Conservation (phyloP, 2,329 filamentous ascomycete genomes). For the Cladosporium velox region DNA sequence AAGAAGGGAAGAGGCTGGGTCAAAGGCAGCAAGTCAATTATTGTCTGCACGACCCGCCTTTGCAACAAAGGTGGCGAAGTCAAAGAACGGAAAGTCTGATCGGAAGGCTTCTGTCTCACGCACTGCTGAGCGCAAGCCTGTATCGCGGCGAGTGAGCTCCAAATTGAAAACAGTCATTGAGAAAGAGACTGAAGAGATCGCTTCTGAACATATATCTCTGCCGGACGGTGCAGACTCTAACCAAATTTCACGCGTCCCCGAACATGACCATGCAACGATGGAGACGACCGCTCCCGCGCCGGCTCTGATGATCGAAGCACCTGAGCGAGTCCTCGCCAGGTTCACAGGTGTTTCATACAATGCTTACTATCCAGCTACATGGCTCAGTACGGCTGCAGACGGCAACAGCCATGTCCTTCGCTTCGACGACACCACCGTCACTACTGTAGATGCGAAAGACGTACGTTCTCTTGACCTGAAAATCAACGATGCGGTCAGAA, state of each 20-base stretch:
- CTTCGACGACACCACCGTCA: constrained; percentile 51
- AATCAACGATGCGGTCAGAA: constrained; percentile 49
- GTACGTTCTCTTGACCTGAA: constrained; percentile 47
- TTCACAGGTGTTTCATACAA: constrained; percentile 54
- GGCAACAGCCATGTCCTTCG: constrained; percentile 46
- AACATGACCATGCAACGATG: not conserved
- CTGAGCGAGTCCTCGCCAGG: constrained; percentile 58
- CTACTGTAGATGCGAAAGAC: constrained; percentile 43
- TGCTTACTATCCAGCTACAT: constrained; percentile 63
- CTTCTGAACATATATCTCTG: not conserved
- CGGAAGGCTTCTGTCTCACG: not conserved
- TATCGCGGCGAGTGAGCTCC: constrained; percentile 2
- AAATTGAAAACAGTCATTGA: constrained; percentile 8
- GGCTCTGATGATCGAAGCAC: constrained; percentile 23
- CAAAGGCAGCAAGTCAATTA: constrained; percentile 37
- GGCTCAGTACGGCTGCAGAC: constrained; percentile 49
- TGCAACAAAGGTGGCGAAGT: not conserved
- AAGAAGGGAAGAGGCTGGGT: constrained; percentile 40
- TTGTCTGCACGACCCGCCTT: constrained; percentile 23
- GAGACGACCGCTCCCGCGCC: not conserved
- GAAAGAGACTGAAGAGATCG: not conserved
- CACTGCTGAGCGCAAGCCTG: not conserved
- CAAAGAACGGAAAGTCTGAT: not conserved
- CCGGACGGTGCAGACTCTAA: not conserved
- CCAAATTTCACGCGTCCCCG: not conserved